Evolutionary conservation across 2,329 filamentous ascomycete species (phyloP).

Genomic region (Pseudopyricularia cyperi): DNA sequence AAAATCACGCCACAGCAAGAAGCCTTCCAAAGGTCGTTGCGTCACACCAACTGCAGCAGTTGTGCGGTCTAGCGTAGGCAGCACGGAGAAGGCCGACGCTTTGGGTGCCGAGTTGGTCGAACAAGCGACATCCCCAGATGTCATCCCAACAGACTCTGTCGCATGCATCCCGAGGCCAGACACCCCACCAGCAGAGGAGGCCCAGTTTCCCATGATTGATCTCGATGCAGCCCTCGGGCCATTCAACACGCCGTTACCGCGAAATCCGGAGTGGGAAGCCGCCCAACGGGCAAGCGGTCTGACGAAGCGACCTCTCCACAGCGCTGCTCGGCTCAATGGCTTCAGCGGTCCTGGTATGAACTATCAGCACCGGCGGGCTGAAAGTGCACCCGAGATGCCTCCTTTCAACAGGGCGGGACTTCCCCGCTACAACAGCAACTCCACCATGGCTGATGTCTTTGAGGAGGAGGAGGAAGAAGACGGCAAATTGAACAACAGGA

Average conservation of each 20-base stretch:
- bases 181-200: conserved; percentile 41
- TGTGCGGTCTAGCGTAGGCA: neutral
- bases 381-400: conserved; percentile 68
- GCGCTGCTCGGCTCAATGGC: conserved; percentile 57
- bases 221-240: conserved; percentile 86
- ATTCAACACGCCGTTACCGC: conserved; percentile 66
- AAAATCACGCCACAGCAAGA: conserved; percentile 30
- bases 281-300: conserved; percentile 44
- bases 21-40: conserved; percentile 22
- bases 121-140: conserved; percentile 14
- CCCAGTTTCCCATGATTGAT: conserved; percentile 74
- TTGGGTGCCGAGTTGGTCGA: conserved; percentile 14
- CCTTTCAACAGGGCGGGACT: conserved; percentile 58
- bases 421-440: conserved; percentile 50
- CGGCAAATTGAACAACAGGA: conserved; percentile 11
- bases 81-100: conserved; percentile 9
- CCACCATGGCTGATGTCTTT: conserved; percentile 76
- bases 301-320: conserved; percentile 61
- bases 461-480: conserved; percentile 67
- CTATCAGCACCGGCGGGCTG: conserved; percentile 61
- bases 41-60: conserved; percentile 19
- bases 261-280: conserved; percentile 53
- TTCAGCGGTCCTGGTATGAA: conserved; percentile 58
- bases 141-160: conserved; percentile 14
- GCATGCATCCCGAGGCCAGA: conserved; percentile 24